Percentiles rank a stretch among this genome's conserved stretches.
Evolutionary conservation across 2,329 filamentous ascomycete species (phyloP).

Genomic region (Monosporascus sp.): DNA sequence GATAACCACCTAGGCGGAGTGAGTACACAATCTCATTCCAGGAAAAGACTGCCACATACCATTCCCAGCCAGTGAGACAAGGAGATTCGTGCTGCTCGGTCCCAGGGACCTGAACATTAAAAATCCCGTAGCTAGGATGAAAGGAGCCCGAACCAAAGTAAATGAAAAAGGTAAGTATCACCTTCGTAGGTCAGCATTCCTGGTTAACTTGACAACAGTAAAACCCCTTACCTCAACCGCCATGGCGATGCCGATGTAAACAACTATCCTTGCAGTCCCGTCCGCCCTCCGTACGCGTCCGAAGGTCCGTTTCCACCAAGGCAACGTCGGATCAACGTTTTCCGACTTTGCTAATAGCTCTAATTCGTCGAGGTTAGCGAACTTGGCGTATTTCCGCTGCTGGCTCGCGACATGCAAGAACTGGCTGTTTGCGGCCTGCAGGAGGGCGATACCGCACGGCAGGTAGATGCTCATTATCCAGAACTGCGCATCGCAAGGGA

Average conservation of each 20-base stretch:
- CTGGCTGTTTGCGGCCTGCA: conserved; percentile 58
- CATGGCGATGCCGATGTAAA: conserved; percentile 49
- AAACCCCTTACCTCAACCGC: conserved; percentile 43
- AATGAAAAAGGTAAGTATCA: conserved; percentile 53
- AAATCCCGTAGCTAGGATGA: conserved; percentile 54
- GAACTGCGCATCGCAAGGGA: conserved; percentile 52
- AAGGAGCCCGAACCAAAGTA: conserved; percentile 62
- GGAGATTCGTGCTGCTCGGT: conserved; percentile 42
- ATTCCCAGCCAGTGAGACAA: conserved; percentile 54
- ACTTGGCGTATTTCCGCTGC: conserved; percentile 38
- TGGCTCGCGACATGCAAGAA: conserved; percentile 53
- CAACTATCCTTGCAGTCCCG: conserved; percentile 43
- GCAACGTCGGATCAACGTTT: conserved; percentile 18
- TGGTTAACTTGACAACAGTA: conserved; percentile 1
- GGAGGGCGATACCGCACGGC: conserved; percentile 59
- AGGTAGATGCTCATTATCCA: conserved; percentile 64
- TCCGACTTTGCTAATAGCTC: conserved; percentile 10
- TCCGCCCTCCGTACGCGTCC: conserved; percentile 35
- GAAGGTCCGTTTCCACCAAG: conserved; percentile 12
- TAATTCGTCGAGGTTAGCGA: conserved; percentile 14
- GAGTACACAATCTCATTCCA: not conserved
- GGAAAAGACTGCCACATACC: conserved; percentile 33
- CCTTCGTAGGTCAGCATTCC: conserved; percentile 30
- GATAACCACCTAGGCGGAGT: conserved; percentile 49
- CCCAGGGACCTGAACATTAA: conserved; percentile 55